Percentiles rank a stretch among this genome's conserved stretches.
phyloP scores from a whole-genome alignment of 2,329 filamentous ascomycete genomes.

The Cordyceps javanica region DNA sequence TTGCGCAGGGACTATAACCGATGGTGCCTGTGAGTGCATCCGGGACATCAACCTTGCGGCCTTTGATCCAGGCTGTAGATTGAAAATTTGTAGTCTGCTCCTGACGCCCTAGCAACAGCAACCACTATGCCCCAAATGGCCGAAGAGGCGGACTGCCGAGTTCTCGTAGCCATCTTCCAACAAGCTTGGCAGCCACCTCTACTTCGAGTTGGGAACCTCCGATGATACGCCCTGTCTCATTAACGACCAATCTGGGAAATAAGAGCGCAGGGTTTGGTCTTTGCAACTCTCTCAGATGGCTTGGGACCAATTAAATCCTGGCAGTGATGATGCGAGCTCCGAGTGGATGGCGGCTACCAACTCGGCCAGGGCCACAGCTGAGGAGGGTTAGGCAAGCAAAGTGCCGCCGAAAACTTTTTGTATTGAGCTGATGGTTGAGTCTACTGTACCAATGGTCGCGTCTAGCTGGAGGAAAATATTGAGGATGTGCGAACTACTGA shows the following conservation, averaged over 20 bases:
- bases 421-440: neutral
- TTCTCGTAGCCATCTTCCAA: neutral
- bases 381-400: constrained; percentile 4
- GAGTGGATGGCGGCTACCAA: neutral
- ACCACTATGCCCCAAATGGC: neutral
- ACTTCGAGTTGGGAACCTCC: constrained; percentile 1
- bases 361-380: constrained; percentile 1
- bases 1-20: constrained; percentile 28
- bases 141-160: neutral
- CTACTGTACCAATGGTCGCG: neutral
- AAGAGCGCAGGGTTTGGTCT: neutral
- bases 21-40: constrained; percentile 42
- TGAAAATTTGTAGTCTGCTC: constrained; percentile 24
- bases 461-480: too few species aligned
- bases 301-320: neutral
- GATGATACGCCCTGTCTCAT: neutral
- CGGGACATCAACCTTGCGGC: constrained; percentile 41
- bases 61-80: constrained; percentile 31
- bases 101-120: neutral
- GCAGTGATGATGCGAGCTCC: neutral
- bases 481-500: too few species aligned
- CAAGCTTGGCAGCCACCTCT: neutral
- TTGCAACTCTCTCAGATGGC: neutral
- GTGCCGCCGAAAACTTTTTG: constrained; percentile 6
- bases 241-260: neutral